Evolutionary conservation across 768 basidiomycete genomes (phyloP).

Genomic region (Tylopilus subfusipes): DNA sequence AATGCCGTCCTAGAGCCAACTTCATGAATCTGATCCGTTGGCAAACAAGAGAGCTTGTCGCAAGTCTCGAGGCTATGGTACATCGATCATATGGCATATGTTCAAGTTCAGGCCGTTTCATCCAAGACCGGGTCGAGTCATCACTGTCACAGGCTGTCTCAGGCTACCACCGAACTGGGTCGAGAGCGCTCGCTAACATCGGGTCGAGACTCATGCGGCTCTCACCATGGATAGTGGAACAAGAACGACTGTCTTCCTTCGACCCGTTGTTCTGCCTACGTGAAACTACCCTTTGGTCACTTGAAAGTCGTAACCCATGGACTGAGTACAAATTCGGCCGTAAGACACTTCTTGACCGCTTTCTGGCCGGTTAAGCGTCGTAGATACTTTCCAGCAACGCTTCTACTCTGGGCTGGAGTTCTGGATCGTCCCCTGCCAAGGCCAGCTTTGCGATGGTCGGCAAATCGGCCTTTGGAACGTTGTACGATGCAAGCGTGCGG

Average conservation of each 20-base stretch:
- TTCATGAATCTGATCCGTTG: too few relatives aligned
- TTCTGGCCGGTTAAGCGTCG: not conserved
- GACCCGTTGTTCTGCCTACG: too few relatives aligned
- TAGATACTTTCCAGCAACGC: slow-evolving; percentile 50
- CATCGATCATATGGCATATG: slow-evolving; percentile 6
- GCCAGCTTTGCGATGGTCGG: slow-evolving; percentile 44
- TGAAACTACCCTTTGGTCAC: too few relatives aligned
- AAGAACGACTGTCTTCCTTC: too few relatives aligned
- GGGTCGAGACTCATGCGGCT: too few relatives aligned
- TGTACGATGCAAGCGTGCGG: slow-evolving; percentile 55
- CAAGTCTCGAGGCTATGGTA: slow-evolving; percentile 4
- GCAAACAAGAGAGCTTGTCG: not conserved
- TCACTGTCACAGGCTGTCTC: not conserved
- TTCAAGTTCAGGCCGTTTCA: not conserved
- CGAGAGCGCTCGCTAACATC: not conserved
- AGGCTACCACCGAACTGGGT: not conserved
- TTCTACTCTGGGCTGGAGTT: slow-evolving; percentile 39
- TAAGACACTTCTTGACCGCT: not conserved
- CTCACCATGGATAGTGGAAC: too few relatives aligned
- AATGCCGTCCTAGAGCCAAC: slow-evolving; percentile 8
- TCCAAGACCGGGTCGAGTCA: slow-evolving; percentile 1
- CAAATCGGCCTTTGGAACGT: slow-evolving; percentile 57
- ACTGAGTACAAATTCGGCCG: too few relatives aligned
- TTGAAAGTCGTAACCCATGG: not conserved
- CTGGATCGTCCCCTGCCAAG: slow-evolving; percentile 32